phyloP scores from a whole-genome alignment of 148 eudicot genomes.

The Silene conica region DNA sequence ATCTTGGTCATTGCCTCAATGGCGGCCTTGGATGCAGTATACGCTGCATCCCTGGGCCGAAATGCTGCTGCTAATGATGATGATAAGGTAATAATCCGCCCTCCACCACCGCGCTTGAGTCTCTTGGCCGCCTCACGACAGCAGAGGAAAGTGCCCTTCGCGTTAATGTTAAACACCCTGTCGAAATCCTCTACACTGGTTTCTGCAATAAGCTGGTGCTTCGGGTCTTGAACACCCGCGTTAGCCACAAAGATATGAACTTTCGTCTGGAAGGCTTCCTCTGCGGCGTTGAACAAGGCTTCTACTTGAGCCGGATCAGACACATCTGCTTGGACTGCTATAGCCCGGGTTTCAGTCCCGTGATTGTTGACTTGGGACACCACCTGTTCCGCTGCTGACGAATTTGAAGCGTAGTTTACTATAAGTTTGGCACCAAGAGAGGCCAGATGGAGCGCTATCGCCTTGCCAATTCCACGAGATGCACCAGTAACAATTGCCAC shows the following conservation, averaged over 20 bases:
- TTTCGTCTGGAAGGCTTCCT: slow-evolving; percentile 16
- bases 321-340: slow-evolving; percentile 24
- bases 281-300: slow-evolving; percentile 16
- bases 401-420: slow-evolving; percentile 36
- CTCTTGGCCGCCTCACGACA: slow-evolving; percentile 29
- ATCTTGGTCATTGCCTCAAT: slow-evolving; percentile 43
- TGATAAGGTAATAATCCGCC: slow-evolving; percentile 35
- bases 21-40: slow-evolving; percentile 46
- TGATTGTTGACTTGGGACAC: slow-evolving; percentile 18
- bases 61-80: slow-evolving; percentile 31
- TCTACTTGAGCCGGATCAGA: slow-evolving; percentile 25
- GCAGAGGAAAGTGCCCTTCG: slow-evolving; percentile 28
- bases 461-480: slow-evolving; percentile 45
- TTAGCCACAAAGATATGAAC: slow-evolving; percentile 29
- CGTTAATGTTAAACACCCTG: slow-evolving; percentile 11
- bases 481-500: slow-evolving; percentile 46
- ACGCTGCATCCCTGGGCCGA: slow-evolving; percentile 33
- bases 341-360: slow-evolving; percentile 8
- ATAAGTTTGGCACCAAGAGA: slow-evolving; percentile 26
- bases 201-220: slow-evolving; percentile 23
- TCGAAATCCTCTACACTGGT: slow-evolving; percentile 27
- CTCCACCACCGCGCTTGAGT: slow-evolving; percentile 33
- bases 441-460: slow-evolving; percentile 23
- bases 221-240: slow-evolving; percentile 31
- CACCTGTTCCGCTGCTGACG: slow-evolving; percentile 21